These are phyloP conservation scores for Backusella morwellensis DNA, from an alignment of 192 early-diverging fungal species.

Conservation along the genomic window DNA sequence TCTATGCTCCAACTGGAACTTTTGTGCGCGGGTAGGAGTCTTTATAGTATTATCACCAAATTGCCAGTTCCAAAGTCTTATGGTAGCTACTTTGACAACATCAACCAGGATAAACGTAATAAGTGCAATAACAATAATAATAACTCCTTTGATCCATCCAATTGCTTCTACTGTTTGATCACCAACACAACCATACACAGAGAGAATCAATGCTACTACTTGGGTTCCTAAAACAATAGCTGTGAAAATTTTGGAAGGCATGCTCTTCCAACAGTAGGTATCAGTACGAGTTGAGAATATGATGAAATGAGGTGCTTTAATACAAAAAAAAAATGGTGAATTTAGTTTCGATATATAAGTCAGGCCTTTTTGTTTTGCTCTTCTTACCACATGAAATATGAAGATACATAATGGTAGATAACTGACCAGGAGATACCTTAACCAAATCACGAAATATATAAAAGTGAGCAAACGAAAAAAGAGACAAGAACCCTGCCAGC, in stretches of 20 bases:
- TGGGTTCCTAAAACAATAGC: conserved; percentile 64
- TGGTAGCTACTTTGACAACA: conserved; percentile 55
- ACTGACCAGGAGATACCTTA: conserved; percentile 16
- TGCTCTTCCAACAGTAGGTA: conserved; percentile 61
- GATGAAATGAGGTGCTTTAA: conserved; percentile 65
- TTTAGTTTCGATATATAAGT: neutral
- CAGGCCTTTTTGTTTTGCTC: neutral
- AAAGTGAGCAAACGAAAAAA: conserved; percentile 68
- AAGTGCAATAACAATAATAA: conserved; percentile 54
- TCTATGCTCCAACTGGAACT: neutral
- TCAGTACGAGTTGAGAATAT: conserved; percentile 71
- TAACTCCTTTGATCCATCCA: conserved; percentile 46
- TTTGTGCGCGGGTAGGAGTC: neutral
- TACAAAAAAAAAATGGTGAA: neutral
- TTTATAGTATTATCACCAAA: neutral
- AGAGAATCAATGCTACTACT: conserved; percentile 61
- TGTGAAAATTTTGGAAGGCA: conserved; percentile 56
- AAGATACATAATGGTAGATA: conserved; percentile 76
- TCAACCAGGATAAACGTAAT: conserved; percentile 60
- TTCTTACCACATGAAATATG: conserved; percentile 60
- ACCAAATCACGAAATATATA: conserved; percentile 50
- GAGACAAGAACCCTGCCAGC: conserved; percentile 53
- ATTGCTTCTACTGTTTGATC: conserved; percentile 31
- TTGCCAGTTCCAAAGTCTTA: neutral
- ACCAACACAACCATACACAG: conserved; percentile 48